phyloP scores from a whole-genome alignment of 176 grass and related monocot genomes.

The Carex pumila region DNA sequence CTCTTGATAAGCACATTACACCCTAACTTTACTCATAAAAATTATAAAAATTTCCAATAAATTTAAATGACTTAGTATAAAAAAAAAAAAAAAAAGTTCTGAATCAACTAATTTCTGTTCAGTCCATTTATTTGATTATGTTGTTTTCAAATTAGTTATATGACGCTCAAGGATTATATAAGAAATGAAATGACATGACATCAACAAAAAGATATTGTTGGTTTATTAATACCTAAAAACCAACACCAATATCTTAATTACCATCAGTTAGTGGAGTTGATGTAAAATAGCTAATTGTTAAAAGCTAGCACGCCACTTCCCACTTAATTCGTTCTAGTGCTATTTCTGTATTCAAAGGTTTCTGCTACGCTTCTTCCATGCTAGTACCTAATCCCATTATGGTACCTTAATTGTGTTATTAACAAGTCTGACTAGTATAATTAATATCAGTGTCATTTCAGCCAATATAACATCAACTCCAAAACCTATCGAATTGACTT shows the following conservation, averaged over 20 bases:
- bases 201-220: neutral
- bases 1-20: too few relatives aligned
- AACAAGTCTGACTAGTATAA: too few relatives aligned
- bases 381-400: neutral
- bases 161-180: neutral
- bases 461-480: too few relatives aligned
- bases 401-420: neutral
- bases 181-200: neutral
- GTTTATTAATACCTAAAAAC: constrained; percentile 12
- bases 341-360: constrained; percentile 3
- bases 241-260: neutral
- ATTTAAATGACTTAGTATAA: neutral
- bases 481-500: too few relatives aligned
- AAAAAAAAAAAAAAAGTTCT: neutral
- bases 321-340: neutral
- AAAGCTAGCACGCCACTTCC: constrained; percentile 14
- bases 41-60: too few relatives aligned
- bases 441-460: too few relatives aligned
- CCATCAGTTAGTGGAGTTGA: neutral
- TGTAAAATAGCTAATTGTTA: neutral
- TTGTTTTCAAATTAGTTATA: neutral
- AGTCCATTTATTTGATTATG: neutral
- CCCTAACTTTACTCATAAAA: too few relatives aligned
- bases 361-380: constrained; percentile 8
- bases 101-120: neutral